Base-by-base conservation (phyloP, 495 filamentous ascomycete genomes). In the Viridothelium virens region DNA sequence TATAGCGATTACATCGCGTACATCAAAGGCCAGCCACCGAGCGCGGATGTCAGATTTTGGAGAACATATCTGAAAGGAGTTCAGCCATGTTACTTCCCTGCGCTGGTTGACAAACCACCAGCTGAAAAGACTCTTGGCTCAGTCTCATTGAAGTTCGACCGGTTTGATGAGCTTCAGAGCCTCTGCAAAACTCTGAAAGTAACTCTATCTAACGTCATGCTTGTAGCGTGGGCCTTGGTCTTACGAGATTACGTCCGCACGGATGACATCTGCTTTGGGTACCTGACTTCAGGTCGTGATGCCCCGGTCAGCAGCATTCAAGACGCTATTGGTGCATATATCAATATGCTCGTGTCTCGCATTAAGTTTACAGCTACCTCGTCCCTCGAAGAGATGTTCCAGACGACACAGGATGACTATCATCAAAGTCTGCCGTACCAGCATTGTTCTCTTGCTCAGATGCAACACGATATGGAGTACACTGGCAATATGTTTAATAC, bases 281-380 rank as follows among this genome's bases (percentile, higher is more conserved):
- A 84, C 65, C 75, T 82, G 64, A 74, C 79, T n/a, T 84, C 82
- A 0, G 76, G 83, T 10, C 74, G 84, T 44, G 83, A 86, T 70
- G 70, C 77, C 3, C 68, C 81, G 6, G 74, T 81, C 2, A 73
- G 79, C 46, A 75, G 73, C 0, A 73, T 83, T 11, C 78, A 83
- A 33, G 75, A 78, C 7, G 76, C 81, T 53, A 76, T 83, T 59
- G 84, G 83, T 14, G 79, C 81, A 2, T 77, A 83, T 1, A 83
- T 86, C 25, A 84, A 83, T 50, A 79, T 84, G 64, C 75, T 84
- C 63, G 74, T 82, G 12, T 84, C 82, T 64, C 78, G 82, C 11
- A 75, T 84, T 66, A 79, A 75, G 50, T 50, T 81, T 59, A 34
- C 53, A 6, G 53, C 53, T 4, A 36, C 53, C 7, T 46, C 47